Percentiles rank a stretch among this genome's conserved stretches.
These are phyloP conservation scores for Colletotrichum graminicola DNA, from an alignment of 2,329 filamentous ascomycete genomes.

Conservation along the genomic window DNA sequence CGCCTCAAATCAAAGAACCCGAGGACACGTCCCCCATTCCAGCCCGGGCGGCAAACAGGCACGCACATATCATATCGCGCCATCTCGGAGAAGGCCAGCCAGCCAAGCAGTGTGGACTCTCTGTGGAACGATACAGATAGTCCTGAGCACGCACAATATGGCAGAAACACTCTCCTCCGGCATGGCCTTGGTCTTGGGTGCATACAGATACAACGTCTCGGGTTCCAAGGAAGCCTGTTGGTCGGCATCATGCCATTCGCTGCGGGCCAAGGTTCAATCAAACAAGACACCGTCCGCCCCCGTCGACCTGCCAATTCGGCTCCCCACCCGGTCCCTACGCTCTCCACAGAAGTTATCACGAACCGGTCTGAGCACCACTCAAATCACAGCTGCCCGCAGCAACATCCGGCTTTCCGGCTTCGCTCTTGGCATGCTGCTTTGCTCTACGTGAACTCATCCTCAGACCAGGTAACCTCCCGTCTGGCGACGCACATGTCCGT, in stretches of 20 bases:
- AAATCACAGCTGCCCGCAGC: conserved; percentile 14
- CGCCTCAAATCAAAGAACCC: conserved; percentile 12
- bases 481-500: background rate
- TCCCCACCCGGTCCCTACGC: conserved; percentile 19
- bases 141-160: conserved; percentile 9
- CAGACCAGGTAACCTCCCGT: background rate
- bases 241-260: conserved; percentile 14
- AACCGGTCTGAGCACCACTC: conserved; percentile 24
- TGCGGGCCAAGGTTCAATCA: background rate
- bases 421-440: conserved; percentile 15
- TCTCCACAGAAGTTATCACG: conserved; percentile 33
- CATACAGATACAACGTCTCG: conserved; percentile 18
- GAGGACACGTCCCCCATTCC: background rate
- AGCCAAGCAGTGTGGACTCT: background rate
- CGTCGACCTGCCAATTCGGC: conserved; percentile 14
- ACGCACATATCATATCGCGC: conserved; percentile 1
- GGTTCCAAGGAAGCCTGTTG: conserved; percentile 8
- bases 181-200: conserved; percentile 11
- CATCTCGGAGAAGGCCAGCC: background rate
- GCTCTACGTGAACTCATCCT: background rate
- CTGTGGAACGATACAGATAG: conserved; percentile 1
- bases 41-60: conserved; percentile 18
- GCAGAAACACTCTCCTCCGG: conserved; percentile 21
- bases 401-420: conserved; percentile 28
- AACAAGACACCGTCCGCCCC: conserved; percentile 6